These are phyloP conservation scores for Barbarea vulgaris DNA, from an alignment of 345 rosid species.

Conservation along the genomic window DNA sequence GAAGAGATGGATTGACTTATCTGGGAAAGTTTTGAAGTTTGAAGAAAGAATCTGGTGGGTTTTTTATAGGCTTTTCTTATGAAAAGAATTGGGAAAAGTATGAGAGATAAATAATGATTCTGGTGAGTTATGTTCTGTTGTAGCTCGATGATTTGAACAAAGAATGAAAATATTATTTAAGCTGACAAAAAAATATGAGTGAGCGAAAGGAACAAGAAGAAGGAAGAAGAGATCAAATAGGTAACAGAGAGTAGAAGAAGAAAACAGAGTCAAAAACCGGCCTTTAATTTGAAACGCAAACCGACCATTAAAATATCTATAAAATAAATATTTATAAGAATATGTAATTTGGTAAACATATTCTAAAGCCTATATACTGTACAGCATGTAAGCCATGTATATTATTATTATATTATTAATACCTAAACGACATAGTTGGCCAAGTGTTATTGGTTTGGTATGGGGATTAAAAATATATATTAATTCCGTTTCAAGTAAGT, in stretches of 20 bases:
- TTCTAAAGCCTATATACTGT: neutral
- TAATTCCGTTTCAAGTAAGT: neutral
- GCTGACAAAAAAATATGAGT: constrained; percentile 23
- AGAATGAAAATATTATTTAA: neutral
- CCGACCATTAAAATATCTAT: constrained; percentile 28
- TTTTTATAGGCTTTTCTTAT: neutral
- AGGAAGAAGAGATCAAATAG: constrained; percentile 36
- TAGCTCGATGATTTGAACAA: constrained; percentile 6
- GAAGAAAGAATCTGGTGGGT: neutral
- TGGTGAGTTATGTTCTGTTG: neutral
- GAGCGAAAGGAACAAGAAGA: neutral
- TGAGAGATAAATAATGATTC: neutral
- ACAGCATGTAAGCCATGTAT: neutral
- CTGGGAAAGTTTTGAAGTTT: neutral
- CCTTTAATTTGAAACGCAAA: constrained; percentile 20
- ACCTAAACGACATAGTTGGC: neutral
- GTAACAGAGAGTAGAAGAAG: constrained; percentile 5
- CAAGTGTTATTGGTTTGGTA: neutral
- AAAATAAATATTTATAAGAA: neutral
- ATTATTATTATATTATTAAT: too few relatives aligned
- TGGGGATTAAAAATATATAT: neutral
- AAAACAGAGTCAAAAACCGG: constrained; percentile 31
- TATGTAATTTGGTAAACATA: neutral
- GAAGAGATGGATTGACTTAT: neutral
- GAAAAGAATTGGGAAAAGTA: neutral